Percentiles rank a stretch among this genome's conserved stretches.
Conservation (phyloP, 768 basidiomycete genomes). For the Boletus speciosus region DNA sequence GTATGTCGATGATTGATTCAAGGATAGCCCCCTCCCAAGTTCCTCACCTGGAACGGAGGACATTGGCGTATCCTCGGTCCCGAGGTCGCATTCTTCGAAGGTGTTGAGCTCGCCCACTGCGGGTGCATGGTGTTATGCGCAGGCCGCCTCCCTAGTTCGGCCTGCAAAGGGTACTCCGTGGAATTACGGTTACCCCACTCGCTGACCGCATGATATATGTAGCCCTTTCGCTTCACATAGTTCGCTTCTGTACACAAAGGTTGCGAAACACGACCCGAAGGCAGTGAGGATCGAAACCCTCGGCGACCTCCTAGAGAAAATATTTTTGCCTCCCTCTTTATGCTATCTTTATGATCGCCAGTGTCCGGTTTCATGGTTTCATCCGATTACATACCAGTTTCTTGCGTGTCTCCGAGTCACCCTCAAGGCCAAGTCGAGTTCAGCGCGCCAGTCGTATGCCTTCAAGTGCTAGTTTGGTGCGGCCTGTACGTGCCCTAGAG, state of each 20-base stretch:
- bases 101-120: not conserved
- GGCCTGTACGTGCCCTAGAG: too few species aligned
- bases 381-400: slow-evolving; percentile 5
- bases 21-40: not conserved
- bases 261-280: slow-evolving; percentile 22
- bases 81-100: not conserved
- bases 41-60: not conserved
- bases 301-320: slow-evolving; percentile 8
- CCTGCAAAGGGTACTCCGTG: slow-evolving; percentile 16
- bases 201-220: slow-evolving; percentile 14
- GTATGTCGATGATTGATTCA: not conserved
- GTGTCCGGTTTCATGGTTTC: slow-evolving; percentile 14
- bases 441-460: too few species aligned
- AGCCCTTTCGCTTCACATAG: slow-evolving; percentile 14
- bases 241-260: slow-evolving; percentile 17
- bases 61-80: not conserved
- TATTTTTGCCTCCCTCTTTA: slow-evolving; percentile 1
- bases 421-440: not conserved
- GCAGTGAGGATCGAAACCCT: slow-evolving; percentile 18
- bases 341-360: not conserved
- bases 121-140: not conserved
- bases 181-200: slow-evolving; percentile 19
- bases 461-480: too few species aligned
- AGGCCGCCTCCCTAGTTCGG: not conserved
- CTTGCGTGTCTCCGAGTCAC: not conserved